Base-by-base conservation (phyloP, 306 rosid species). In the Pyrus bretschneideri region DNA sequence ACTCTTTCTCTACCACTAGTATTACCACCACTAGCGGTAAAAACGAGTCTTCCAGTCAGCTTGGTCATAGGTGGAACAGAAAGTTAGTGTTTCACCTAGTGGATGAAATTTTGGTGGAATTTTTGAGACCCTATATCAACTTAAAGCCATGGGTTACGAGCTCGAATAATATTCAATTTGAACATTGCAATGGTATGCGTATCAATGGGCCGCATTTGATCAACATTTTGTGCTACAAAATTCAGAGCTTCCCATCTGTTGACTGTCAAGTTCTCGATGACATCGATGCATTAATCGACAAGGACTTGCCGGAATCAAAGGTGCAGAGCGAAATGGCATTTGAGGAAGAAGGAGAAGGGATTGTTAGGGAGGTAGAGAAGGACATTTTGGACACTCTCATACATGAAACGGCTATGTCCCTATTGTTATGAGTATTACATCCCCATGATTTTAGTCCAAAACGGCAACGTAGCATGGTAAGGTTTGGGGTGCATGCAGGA, bases 261-360 rank as follows among this genome's bases (percentile, higher is more conserved):
- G 82, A 85, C 12, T 95, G 98, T 64, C 87, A 77, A 70, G 87
- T 88, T 21, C 85, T 92, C 58, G 96, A 95, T 57, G 98, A 95
- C 77, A 88, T 92, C 11, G 96, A 92, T 71, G 86, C 62, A 12
- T 80, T 95, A 80, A 78, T 95, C 2, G 97, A 86, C 15, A 74
- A 83, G 65, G 96, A 92, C 61, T 40, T 89, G 83, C 74, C 81
- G 11, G 79, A 69, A 25, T 7, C 25, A 81, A 83, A 69, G 75
- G 30, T 58, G 60, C 76, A 83, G 9, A 58, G 60, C 4, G 84
- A 49, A 30, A 69, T 78, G 67, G 80, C 83, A 11, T 82, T 73
- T 69, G 90, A 89, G 58, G 93, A 93, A 52, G 93, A 83, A 86
- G 87, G 84, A 22, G 86, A 88, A 71, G 79, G 77, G 27, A 27